Conservation (phyloP, 129 eudicot species). For the Saposhnikovia divaricata region DNA sequence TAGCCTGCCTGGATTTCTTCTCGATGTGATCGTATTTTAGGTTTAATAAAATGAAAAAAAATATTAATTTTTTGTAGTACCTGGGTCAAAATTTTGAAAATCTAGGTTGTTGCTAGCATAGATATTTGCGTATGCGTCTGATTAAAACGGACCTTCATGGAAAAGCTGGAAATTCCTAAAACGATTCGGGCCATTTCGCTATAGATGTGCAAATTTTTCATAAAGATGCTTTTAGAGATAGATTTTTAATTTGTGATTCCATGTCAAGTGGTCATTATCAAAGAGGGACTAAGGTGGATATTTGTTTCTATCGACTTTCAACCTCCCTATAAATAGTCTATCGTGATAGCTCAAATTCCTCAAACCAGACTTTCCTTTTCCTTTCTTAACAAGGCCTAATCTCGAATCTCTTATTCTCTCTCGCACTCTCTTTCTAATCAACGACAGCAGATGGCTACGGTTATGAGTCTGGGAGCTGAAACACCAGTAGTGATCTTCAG, state of each 20-base stretch:
- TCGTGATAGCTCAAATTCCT: constrained; percentile 6
- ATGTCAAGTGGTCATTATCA: constrained; percentile 1
- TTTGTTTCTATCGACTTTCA: neutral
- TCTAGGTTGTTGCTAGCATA: too few relatives aligned
- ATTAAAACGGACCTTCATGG: neutral
- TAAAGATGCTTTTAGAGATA: neutral
- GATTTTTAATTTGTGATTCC: neutral
- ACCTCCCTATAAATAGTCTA: constrained; percentile 5
- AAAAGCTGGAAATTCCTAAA: neutral
- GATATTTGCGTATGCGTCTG: neutral
- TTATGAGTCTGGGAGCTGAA: constrained; percentile 31
- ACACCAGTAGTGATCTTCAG: constrained; percentile 43
- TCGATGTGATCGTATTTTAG: neutral
- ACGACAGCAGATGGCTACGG: constrained; percentile 19
- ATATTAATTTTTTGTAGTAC: too few relatives aligned
- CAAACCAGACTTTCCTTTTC: neutral
- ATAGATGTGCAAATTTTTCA: neutral
- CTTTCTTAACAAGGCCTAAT: neutral
- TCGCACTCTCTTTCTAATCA: neutral
- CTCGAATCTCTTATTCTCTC: neutral
- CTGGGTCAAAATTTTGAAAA: neutral
- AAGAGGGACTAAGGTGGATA: neutral
- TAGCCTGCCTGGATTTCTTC: too few relatives aligned
- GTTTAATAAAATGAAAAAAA: neutral
- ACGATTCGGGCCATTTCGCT: neutral